Evolutionary conservation across 495 filamentous ascomycete genomes (phyloP).

Genomic region (Neurospora tetraspora): DNA sequence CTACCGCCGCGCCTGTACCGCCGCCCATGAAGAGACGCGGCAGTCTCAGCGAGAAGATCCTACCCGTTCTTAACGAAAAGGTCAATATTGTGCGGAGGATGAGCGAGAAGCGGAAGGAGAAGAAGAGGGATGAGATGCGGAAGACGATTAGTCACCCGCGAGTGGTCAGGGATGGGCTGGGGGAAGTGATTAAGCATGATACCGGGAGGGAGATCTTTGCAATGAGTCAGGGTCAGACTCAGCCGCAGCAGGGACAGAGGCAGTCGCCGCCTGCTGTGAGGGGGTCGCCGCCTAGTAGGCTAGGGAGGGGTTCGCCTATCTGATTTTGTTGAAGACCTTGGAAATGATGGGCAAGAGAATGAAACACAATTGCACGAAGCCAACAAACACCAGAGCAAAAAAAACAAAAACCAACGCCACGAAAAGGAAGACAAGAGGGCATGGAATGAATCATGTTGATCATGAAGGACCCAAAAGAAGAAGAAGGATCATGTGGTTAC

Average conservation of each 20-base stretch:
- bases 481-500: background rate
- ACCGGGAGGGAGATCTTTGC: constrained; percentile 7
- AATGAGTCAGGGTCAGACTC: background rate
- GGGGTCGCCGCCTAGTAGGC: background rate
- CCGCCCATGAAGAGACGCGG: background rate
- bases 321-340: background rate
- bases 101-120: constrained; percentile 55
- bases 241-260: background rate
- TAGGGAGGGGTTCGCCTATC: background rate
- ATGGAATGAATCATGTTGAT: background rate
- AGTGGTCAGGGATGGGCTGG: constrained; percentile 41
- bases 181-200: constrained; percentile 37
- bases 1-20: background rate
- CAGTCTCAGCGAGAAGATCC: constrained; percentile 11
- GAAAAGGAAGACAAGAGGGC: background rate
- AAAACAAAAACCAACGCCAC: background rate
- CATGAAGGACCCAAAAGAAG: background rate
- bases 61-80: constrained; percentile 25
- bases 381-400: background rate
- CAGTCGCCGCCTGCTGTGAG: background rate
- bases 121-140: constrained; percentile 53
- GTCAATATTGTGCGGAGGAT: constrained; percentile 43
- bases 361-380: background rate
- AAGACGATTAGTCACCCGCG: constrained; percentile 50
- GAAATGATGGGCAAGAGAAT: background rate